A percentile compares a stretch with the other conserved stretches of the same genome.
Conservation (phyloP, 768 basidiomycete genomes). For the Boletus tomentosulus region DNA sequence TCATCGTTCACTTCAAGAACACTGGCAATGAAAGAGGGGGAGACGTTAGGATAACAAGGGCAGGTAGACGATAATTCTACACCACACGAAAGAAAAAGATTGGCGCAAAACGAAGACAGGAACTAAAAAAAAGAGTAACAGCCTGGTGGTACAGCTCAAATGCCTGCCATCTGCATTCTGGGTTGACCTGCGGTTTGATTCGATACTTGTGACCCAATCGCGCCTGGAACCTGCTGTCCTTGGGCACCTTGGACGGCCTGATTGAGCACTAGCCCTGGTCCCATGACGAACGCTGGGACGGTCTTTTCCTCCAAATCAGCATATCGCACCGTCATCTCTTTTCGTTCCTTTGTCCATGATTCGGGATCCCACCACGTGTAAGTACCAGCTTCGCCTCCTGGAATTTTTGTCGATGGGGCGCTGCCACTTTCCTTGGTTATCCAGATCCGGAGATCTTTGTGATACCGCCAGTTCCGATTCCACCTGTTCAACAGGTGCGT, state of each 20-base stretch:
- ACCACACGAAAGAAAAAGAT: constrained; percentile 3
- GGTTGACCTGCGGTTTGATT: constrained; percentile 27
- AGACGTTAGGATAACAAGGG: constrained; percentile 18
- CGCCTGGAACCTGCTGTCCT: constrained; percentile 37
- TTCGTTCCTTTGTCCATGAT: constrained; percentile 71
- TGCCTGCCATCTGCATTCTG: constrained; percentile 35
- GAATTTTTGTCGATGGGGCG: constrained; percentile 69
- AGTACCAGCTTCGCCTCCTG: constrained; percentile 78
- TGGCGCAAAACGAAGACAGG: constrained; percentile 11
- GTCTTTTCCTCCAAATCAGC: constrained; percentile 73
- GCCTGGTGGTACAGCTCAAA: constrained; percentile 21
- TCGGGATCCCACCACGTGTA: constrained; percentile 91
- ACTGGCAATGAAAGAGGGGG: constrained; percentile 18
- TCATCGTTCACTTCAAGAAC: constrained; percentile 35
- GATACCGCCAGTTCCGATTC: constrained; percentile 94
- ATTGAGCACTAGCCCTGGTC: constrained; percentile 43
- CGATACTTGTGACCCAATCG: constrained; percentile 27
- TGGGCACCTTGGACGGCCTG: constrained; percentile 31
- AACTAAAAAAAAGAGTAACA: constrained; percentile 3
- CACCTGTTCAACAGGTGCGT: constrained; percentile 46
- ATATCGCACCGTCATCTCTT: constrained; percentile 73
- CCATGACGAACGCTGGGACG: constrained; percentile 53
- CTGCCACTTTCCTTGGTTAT: constrained; percentile 87
- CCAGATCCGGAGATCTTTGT: constrained; percentile 83
- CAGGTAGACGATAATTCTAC: constrained; percentile 2